Percentiles rank a stretch among this genome's conserved stretches.
These are phyloP conservation scores for Arthonia radiata DNA, from an alignment of 495 filamentous ascomycete species.

Conservation along the genomic window DNA sequence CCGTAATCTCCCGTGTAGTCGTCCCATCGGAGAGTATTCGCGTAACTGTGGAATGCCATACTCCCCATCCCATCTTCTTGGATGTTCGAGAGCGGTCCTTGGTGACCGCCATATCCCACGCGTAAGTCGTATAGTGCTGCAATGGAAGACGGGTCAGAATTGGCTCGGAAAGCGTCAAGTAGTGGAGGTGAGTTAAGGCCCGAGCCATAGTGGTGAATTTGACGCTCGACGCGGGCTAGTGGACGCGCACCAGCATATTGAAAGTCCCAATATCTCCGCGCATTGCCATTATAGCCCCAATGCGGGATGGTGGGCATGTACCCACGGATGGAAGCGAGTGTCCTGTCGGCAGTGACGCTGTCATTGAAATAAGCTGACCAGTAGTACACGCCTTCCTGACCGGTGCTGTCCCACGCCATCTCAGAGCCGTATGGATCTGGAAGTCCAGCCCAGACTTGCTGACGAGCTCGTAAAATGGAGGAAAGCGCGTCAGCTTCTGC, in stretches of 20 bases:
- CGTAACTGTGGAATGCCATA: slow-evolving; percentile 25
- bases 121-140: slow-evolving; percentile 23
- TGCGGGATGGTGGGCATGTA: slow-evolving; percentile 26
- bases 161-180: slow-evolving; percentile 18
- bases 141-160: slow-evolving; percentile 11
- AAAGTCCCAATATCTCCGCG: slow-evolving; percentile 28
- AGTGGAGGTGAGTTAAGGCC: slow-evolving; percentile 25
- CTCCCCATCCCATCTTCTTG: slow-evolving; percentile 22
- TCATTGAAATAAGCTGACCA: slow-evolving; percentile 25
- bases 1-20: slow-evolving; percentile 28
- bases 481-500: slow-evolving; percentile 15
- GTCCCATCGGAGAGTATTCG: slow-evolving; percentile 25
- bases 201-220: slow-evolving; percentile 32
- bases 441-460: slow-evolving; percentile 17
- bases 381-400: slow-evolving; percentile 28
- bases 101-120: slow-evolving; percentile 22
- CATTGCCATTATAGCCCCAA: slow-evolving; percentile 31
- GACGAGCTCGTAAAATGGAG: slow-evolving; percentile 17
- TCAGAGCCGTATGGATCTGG: slow-evolving; percentile 27
- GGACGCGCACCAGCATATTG: slow-evolving; percentile 18
- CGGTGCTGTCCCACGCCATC: slow-evolving; percentile 29
- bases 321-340: slow-evolving; percentile 22
- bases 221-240: slow-evolving; percentile 22
- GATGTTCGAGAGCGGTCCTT: slow-evolving; percentile 25
- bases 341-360: slow-evolving; percentile 16